These are phyloP conservation scores for Colletotrichum eremochloae DNA, from an alignment of 2,329 filamentous ascomycete genomes.

Conservation along the genomic window DNA sequence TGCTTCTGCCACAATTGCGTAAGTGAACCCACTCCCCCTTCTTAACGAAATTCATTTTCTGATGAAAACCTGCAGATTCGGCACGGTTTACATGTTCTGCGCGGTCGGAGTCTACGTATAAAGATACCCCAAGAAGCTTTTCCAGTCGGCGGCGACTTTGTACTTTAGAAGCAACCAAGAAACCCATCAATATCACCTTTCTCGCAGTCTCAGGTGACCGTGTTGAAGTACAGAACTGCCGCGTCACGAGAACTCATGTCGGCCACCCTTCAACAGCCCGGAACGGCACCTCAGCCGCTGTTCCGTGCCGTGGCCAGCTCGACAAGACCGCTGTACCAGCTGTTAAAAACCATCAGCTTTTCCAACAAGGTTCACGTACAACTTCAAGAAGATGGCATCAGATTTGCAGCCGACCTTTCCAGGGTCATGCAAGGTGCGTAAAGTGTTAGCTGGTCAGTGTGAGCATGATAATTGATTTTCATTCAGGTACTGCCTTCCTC, in stretches of 20 bases:
- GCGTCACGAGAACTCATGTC: slow-evolving; percentile 42
- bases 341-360: slow-evolving; percentile 70
- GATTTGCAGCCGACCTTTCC: slow-evolving; percentile 89
- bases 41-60: slow-evolving; percentile 17
- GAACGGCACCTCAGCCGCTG: slow-evolving; percentile 59
- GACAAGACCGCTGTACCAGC: slow-evolving; percentile 79
- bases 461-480: slow-evolving; percentile 11
- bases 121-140: slow-evolving; percentile 62
- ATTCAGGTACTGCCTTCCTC: slow-evolving; percentile 73
- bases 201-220: slow-evolving; percentile 27
- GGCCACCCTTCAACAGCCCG: slow-evolving; percentile 44
- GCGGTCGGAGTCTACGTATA: slow-evolving; percentile 98
- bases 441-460: slow-evolving; percentile 64
- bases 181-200: slow-evolving; percentile 31
- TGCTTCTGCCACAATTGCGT: slow-evolving; percentile 92
- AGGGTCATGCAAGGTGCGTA: slow-evolving; percentile 88
- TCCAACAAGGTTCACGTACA: slow-evolving; percentile 73
- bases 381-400: slow-evolving; percentile 86
- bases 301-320: slow-evolving; percentile 84
- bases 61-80: slow-evolving; percentile 72
- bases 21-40: slow-evolving; percentile 55
- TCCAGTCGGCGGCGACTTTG: slow-evolving; percentile 43
- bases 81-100: slow-evolving; percentile 98
- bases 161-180: slow-evolving; percentile 44
- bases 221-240: slow-evolving; percentile 1